Evolutionary conservation across 345 rosid species (phyloP), one percentile per base, ranked within the genome.

Genomic region (Syzygium jambos): DNA sequence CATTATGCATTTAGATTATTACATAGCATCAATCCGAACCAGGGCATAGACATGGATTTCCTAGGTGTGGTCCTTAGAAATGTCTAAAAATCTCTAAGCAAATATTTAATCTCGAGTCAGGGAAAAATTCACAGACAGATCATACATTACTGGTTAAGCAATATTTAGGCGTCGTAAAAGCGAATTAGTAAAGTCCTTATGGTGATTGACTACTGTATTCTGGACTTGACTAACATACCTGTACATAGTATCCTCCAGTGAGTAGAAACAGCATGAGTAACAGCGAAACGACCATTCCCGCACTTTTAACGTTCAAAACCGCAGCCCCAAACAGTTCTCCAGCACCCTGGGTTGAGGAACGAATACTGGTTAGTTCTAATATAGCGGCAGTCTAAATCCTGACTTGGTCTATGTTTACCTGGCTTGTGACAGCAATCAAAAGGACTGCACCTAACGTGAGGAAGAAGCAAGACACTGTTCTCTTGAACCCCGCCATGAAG

Each of bases 161-260:
- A 41, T 68, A 34, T 68, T 8, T 30, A 21, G 73, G 41, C 46
- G 13, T 68, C 6, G 23, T 68, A 68, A 16, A 30, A 65, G 11
- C 5, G 43, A 65, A 30, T 15, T 30, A 22, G 22, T 30, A 30
- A 65, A n/a, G 29, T 68, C 46, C 34, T 34, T 2, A 17, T 17
- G 78, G 25, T 34, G 46, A 68, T 46, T 4, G 78, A 34, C 78
- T 34, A 16, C 78, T 30, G 5, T 49, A 73, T 34, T 34, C 80
- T 16, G 43, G 41, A 83, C 55, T 46, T 51, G 85, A 27, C 27
- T 53, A 17, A 41, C 82, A 51, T 91, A 97, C 98, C 98, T 97
- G 99, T 55, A 96, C 98, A 87, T 98, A 95, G 92, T 96, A 96
- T n/a, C 99, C 99, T 90, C 98, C 99, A 5, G 98, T 98, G 87